These are phyloP conservation scores for Penicillium oxalicum DNA, from an alignment of 2,329 filamentous ascomycete species.

Conservation along the genomic window DNA sequence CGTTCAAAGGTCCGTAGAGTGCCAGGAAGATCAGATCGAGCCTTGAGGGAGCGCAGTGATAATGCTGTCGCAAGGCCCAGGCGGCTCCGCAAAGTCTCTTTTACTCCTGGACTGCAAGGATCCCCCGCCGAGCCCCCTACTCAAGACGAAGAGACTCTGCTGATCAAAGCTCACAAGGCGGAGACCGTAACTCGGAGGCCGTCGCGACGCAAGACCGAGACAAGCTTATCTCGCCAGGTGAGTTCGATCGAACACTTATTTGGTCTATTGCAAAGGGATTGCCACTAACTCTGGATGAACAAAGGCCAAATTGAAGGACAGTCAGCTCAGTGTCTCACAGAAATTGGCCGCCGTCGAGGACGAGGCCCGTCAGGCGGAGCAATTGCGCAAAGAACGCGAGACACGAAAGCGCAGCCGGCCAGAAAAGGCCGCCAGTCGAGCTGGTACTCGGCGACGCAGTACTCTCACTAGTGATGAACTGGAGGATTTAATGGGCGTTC, in stretches of 20 bases:
- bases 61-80: conserved; percentile 26
- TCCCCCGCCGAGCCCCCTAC: conserved; percentile 21
- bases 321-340: conserved; percentile 35
- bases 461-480: conserved; percentile 43
- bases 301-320: conserved; percentile 14
- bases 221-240: conserved; percentile 28
- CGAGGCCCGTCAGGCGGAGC: conserved; percentile 38
- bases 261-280: too few relatives aligned
- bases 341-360: conserved; percentile 41
- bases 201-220: conserved; percentile 23
- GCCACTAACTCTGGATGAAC: too few relatives aligned
- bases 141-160: conserved; percentile 31
- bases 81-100: conserved; percentile 34
- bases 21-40: conserved; percentile 23
- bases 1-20: conserved; percentile 21
- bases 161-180: conserved; percentile 29
- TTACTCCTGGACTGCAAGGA: conserved; percentile 29
- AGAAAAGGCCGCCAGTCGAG: conserved; percentile 23
- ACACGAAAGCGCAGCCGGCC: conserved; percentile 32
- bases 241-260: conserved; percentile 6
- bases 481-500: conserved; percentile 35
- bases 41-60: conserved; percentile 33
- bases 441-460: conserved; percentile 35
- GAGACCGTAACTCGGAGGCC: conserved; percentile 26
- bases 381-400: conserved; percentile 29